phyloP scores from a whole-genome alignment of 805 yeast genomes.

The Barnettozyma populi region DNA sequence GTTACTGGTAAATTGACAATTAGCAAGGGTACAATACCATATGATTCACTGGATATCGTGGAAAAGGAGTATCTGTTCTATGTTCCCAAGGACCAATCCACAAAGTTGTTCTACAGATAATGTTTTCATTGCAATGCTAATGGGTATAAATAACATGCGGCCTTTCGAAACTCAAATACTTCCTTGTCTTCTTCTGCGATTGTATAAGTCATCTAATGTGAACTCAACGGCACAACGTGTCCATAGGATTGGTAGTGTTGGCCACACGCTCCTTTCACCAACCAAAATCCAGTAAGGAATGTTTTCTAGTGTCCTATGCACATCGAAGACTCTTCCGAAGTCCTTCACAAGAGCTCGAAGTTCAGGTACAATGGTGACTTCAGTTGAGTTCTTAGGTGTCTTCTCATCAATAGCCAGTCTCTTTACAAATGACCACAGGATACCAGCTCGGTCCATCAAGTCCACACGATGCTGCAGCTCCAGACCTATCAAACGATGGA shows the following conservation, averaged over 20 bases:
- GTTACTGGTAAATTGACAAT: conserved; percentile 68
- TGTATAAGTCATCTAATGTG: conserved; percentile 70
- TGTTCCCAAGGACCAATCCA: conserved; percentile 46
- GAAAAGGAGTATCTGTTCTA: conserved; percentile 64
- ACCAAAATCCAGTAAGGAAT: conserved; percentile 85
- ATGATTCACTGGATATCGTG: conserved; percentile 24
- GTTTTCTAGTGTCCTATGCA: conserved; percentile 76
- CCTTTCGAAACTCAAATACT: neutral
- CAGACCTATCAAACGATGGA: conserved; percentile 41
- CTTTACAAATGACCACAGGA: conserved; percentile 63
- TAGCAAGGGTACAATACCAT: conserved; percentile 40
- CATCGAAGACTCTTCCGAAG: conserved; percentile 34
- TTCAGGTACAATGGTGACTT: conserved; percentile 88
- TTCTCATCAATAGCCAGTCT: conserved; percentile 84
- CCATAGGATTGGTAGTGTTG: conserved; percentile 75
- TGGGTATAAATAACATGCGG: neutral
- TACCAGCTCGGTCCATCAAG: conserved; percentile 71
- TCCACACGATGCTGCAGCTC: conserved; percentile 83
- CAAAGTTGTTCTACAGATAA: conserved; percentile 36
- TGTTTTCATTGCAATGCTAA: neutral
- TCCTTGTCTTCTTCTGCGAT: conserved; percentile 26
- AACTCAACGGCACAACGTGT: conserved; percentile 88
- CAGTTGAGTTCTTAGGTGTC: conserved; percentile 73
- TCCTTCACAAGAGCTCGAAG: conserved; percentile 48
- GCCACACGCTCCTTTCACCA: conserved; percentile 94